phyloP scores from a whole-genome alignment of 2,329 filamentous ascomycete species.

The Fonsecaea monophora region DNA sequence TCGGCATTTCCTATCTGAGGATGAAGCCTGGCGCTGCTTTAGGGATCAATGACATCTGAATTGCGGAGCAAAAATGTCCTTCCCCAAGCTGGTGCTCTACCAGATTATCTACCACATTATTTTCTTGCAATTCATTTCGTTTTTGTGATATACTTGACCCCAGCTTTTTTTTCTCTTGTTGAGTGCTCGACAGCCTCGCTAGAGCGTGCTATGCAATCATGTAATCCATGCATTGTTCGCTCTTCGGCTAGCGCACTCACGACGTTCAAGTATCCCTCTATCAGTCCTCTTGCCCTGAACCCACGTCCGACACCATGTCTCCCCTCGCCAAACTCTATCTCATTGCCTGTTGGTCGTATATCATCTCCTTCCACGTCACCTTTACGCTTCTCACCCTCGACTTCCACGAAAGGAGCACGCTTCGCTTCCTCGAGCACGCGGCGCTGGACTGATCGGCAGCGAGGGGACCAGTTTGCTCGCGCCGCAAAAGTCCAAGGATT shows the following conservation, averaged over 20 bases:
- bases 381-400: constrained; percentile 29
- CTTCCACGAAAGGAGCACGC: constrained; percentile 11
- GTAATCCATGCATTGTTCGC: constrained; percentile 29
- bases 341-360: constrained; percentile 39
- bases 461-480: constrained; percentile 72
- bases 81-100: not conserved
- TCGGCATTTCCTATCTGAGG: not conserved
- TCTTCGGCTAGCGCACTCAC: not conserved
- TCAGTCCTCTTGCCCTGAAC: not conserved
- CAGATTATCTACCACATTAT: not conserved
- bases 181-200: constrained; percentile 5
- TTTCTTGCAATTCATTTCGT: not conserved
- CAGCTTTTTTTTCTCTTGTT: not conserved
- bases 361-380: constrained; percentile 38
- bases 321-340: constrained; percentile 38
- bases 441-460: constrained; percentile 80
- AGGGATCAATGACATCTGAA: not conserved
- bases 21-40: not conserved
- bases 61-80: not conserved
- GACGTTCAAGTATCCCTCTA: constrained; percentile 1
- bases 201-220: constrained; percentile 35
- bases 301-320: constrained; percentile 28
- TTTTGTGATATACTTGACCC: not conserved
- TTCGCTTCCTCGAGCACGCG: constrained; percentile 29
- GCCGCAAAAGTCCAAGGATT: constrained; percentile 79